phyloP scores from a whole-genome alignment of 306 rosid genomes.

The Pueraria montana region DNA sequence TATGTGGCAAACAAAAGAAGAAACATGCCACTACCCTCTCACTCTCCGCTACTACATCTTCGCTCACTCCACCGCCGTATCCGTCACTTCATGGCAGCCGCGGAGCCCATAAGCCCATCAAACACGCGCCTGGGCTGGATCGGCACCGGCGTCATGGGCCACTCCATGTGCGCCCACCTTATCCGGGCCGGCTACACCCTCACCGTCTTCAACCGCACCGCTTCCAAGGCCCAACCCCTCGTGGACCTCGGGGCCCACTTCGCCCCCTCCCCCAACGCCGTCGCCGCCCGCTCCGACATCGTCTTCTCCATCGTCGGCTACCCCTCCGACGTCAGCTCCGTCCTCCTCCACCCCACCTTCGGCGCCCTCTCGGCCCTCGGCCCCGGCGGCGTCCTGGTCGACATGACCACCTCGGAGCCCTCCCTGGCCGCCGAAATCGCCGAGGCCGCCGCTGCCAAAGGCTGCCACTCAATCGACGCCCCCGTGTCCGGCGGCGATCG shows the following conservation, averaged over 20 bases:
- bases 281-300: slow-evolving; percentile 84
- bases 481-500: slow-evolving; percentile 94
- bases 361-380: slow-evolving; percentile 88
- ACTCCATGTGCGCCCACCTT: slow-evolving; percentile 84
- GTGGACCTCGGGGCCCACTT: slow-evolving; percentile 77
- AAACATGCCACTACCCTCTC: slow-evolving; percentile 34
- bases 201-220: slow-evolving; percentile 94
- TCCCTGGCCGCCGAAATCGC: slow-evolving; percentile 85
- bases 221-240: slow-evolving; percentile 86
- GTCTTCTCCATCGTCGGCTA: slow-evolving; percentile 93
- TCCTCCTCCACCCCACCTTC: slow-evolving; percentile 70
- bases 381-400: slow-evolving; percentile 83
- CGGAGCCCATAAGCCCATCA: slow-evolving; percentile 66
- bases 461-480: slow-evolving; percentile 78
- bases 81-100: slow-evolving; percentile 65
- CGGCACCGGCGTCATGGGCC: slow-evolving; percentile 98
- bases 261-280: slow-evolving; percentile 67
- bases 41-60: slow-evolving; percentile 7
- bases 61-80: not conserved
- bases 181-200: slow-evolving; percentile 86
- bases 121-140: slow-evolving; percentile 92
- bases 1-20: not conserved
- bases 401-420: slow-evolving; percentile 97
- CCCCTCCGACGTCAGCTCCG: slow-evolving; percentile 95
- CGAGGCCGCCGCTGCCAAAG: slow-evolving; percentile 58